Evolutionary conservation across 2,329 filamentous ascomycete species (phyloP).

Genomic region (Bipolaris gigantea): DNA sequence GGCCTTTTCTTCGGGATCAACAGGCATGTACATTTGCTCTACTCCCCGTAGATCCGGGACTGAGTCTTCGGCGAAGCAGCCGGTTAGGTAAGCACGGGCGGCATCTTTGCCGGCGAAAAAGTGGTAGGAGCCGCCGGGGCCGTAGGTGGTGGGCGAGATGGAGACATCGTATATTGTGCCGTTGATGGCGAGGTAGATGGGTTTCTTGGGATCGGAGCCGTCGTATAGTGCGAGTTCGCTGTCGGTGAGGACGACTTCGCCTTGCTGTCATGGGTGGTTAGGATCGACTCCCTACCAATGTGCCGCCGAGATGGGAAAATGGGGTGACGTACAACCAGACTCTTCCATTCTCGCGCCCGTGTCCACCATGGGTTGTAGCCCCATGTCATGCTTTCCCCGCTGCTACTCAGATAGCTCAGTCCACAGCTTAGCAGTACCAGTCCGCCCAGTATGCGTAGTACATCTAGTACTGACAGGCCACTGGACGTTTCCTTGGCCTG

Average conservation of each 20-base stretch:
- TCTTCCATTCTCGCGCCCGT: constrained; percentile 40
- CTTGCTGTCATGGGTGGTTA: constrained; percentile 41
- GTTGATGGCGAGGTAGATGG: constrained; percentile 89
- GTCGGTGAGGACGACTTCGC: constrained; percentile 72
- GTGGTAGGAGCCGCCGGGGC: constrained; percentile 78
- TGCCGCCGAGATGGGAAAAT: neutral
- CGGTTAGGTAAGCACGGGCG: constrained; percentile 84
- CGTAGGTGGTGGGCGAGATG: constrained; percentile 57
- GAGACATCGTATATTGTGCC: constrained; percentile 83
- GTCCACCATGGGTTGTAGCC: constrained; percentile 46
- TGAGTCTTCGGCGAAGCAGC: constrained; percentile 85
- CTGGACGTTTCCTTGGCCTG: constrained; percentile 26
- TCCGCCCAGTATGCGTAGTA: constrained; percentile 69
- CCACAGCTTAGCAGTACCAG: constrained; percentile 66
- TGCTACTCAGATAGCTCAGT: constrained; percentile 75
- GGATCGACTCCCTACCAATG: neutral
- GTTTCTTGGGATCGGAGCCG: constrained; percentile 72
- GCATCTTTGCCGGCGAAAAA: constrained; percentile 88
- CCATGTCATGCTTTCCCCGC: constrained; percentile 58
- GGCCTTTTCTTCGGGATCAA: constrained; percentile 58
- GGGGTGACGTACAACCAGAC: constrained; percentile 29
- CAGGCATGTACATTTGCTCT: constrained; percentile 77
- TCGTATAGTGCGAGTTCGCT: constrained; percentile 74
- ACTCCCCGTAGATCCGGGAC: constrained; percentile 83
- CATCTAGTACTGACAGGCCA: constrained; percentile 56